Evolutionary conservation across 805 yeast genomes (phyloP).

Genomic region (Kazachstania martiniae): DNA sequence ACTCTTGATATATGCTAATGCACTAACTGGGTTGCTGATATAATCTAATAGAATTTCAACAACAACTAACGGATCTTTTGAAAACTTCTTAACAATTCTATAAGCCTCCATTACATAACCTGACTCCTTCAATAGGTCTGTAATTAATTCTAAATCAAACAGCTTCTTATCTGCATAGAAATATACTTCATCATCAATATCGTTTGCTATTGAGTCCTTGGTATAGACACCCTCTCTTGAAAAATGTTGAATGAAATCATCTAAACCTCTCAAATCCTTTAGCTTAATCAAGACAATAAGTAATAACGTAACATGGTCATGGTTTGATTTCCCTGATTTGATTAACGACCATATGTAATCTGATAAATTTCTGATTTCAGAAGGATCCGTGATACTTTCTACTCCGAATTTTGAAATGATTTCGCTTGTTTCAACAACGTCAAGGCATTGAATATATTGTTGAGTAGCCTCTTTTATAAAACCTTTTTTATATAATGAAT

Average conservation of each 20-base stretch:
- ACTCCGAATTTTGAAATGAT: conserved; percentile 71
- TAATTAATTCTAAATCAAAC: conserved; percentile 59
- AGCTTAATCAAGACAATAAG: conserved; percentile 73
- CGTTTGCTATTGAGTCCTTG: conserved; percentile 21
- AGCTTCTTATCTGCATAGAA: conserved; percentile 23
- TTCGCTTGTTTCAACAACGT: conserved; percentile 53
- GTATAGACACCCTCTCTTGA: conserved; percentile 20
- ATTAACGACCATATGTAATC: conserved; percentile 54
- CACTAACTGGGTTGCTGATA: conserved; percentile 45
- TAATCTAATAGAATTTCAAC: conserved; percentile 68
- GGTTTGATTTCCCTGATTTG: conserved; percentile 43
- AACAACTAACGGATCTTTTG: conserved; percentile 62
- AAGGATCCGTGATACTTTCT: conserved; percentile 31
- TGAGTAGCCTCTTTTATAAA: conserved; percentile 59
- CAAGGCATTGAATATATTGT: conserved; percentile 57
- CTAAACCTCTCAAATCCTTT: conserved; percentile 48
- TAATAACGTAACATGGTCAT: conserved; percentile 73
- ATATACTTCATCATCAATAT: conserved; percentile 29
- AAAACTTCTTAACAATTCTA: conserved; percentile 47
- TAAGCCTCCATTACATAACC: conserved; percentile 60
- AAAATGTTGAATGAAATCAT: conserved; percentile 39
- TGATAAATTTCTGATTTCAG: conserved; percentile 40
- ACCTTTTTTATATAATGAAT: conserved; percentile 54
- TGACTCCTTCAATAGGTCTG: conserved; percentile 62
- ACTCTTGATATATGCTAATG: conserved; percentile 56